These are phyloP conservation scores for Lipomyces spencermartinsiae DNA, from an alignment of 805 yeast genomes.

Conservation along the genomic window DNA sequence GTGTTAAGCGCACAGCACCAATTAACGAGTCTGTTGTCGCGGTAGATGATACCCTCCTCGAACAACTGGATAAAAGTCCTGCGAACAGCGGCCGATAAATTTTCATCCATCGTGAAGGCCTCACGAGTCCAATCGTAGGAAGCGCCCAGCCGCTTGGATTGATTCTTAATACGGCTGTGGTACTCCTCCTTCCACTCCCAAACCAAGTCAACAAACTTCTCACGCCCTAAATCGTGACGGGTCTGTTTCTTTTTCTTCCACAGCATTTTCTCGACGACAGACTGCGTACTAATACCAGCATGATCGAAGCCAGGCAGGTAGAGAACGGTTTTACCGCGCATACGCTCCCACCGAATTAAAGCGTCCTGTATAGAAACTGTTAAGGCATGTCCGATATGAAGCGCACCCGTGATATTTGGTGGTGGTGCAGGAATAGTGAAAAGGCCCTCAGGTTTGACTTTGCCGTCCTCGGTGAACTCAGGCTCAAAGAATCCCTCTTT, in stretches of 20 bases:
- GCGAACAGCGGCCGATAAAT: conserved; percentile 75
- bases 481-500: conserved; percentile 88
- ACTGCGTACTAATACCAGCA: conserved; percentile 98
- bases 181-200: conserved; percentile 99
- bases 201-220: conserved; percentile 81
- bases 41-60: conserved; percentile 93
- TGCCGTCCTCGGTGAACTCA: conserved; percentile 75
- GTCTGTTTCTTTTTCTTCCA: conserved; percentile 89
- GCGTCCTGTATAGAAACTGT: conserved; percentile 95
- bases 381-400: conserved; percentile 97
- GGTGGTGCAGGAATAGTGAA: conserved; percentile 98
- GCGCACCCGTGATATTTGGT: conserved; percentile 98
- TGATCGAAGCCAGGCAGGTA: conserved; percentile 98
- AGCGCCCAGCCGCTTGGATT: conserved; percentile 87
- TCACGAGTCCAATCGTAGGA: conserved; percentile 97
- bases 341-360: conserved; percentile 90
- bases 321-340: conserved; percentile 93
- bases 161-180: conserved; percentile 82
- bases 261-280: conserved; percentile 94
- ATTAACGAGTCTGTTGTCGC: conserved; percentile 91
- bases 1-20: conserved; percentile 96
- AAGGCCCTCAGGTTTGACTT: conserved; percentile 77
- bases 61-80: conserved; percentile 92
- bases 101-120: conserved; percentile 88
- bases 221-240: conserved; percentile 95